A percentile compares a stretch with the other conserved stretches of the same genome.
Evolutionary conservation across 2,329 filamentous ascomycete genomes (phyloP).

Genomic region (Pseudodiploospora longispora): DNA sequence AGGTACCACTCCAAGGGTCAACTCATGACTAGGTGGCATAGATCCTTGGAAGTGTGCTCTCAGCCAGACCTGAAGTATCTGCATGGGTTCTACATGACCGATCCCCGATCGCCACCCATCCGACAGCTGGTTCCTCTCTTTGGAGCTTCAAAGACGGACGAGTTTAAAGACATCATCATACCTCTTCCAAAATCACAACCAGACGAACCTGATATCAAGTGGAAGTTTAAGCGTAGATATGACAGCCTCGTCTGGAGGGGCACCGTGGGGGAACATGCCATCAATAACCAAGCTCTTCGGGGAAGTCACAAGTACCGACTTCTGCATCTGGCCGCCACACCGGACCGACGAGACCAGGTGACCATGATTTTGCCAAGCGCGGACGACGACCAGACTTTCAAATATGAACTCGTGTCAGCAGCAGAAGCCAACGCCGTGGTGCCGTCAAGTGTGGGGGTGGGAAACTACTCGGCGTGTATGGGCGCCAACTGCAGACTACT

Average conservation of each 20-base stretch:
- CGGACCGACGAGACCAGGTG: constrained; percentile 39
- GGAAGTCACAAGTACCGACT: constrained; percentile 63
- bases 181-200: constrained; percentile 42
- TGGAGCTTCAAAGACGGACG: constrained; percentile 62
- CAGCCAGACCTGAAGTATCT: constrained; percentile 69
- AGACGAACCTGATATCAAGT: constrained; percentile 34
- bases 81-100: constrained; percentile 64
- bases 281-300: constrained; percentile 47
- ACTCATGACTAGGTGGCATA: constrained; percentile 58
- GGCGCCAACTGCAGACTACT: constrained; percentile 27
- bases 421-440: constrained; percentile 45
- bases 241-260: constrained; percentile 68
- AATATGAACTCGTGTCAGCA: constrained; percentile 47
- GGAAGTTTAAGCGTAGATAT: constrained; percentile 52
- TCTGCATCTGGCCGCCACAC: constrained; percentile 58
- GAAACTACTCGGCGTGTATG: constrained; percentile 48
- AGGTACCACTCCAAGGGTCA: constrained; percentile 57
- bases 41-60: constrained; percentile 60
- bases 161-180: constrained; percentile 70
- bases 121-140: constrained; percentile 66
- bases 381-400: constrained; percentile 31
- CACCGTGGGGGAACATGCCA: constrained; percentile 49
- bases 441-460: constrained; percentile 51
- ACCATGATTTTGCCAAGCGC: constrained; percentile 48
- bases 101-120: constrained; percentile 53